Base-by-base conservation (phyloP, 2,329 filamentous ascomycete genomes). In the Penicillium capsulatum region DNA sequence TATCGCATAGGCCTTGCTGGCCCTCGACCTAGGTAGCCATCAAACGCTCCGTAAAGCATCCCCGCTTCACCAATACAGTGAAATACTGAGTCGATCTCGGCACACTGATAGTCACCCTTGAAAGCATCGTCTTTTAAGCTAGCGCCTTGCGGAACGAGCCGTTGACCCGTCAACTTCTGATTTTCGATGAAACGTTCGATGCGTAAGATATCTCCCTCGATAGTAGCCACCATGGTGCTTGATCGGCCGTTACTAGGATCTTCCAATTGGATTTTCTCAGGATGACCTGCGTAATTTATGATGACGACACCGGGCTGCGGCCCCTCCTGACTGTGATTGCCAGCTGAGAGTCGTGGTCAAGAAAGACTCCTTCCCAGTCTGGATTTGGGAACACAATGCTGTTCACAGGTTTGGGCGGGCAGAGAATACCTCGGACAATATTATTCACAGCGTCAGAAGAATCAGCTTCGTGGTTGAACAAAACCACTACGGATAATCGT, bases 21-120 rank as follows among this genome's bases (percentile, higher is more conserved):
- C 2, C 69, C 68, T 10, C 51, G 50, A 2, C 69, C 69, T 3
- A 72, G 48, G 37, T 58, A 71, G 4, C 69, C 69, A 36, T 65
- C 58, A 41, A 72, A 71, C 2, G 55, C 51, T 5, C 66, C 69
- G 39, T 71, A 71, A n/a, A 72, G 36, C 41, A 67, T 50, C 7
- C 55, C 61, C n/a, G 59, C 58, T 4, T 47, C 46, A 4, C 66
- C 65, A 3, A 41, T 51, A 38, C 60, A 61, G 30, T 55, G 52
- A 44, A 72, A 65, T 0, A 45, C 58, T 3, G 64, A 69, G 4
- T 68, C 62, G 1, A 58, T 48, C 26, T 70, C 67, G 1, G 48
- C 51, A 38, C 59, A 67, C 17, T 52, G 40, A 42, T 69, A 71
- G 1, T 43, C 32, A 27, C 68, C 69, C 11, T 40, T 40, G 7